phyloP scores from a whole-genome alignment of 768 basidiomycete genomes.

The Chiua virens region DNA sequence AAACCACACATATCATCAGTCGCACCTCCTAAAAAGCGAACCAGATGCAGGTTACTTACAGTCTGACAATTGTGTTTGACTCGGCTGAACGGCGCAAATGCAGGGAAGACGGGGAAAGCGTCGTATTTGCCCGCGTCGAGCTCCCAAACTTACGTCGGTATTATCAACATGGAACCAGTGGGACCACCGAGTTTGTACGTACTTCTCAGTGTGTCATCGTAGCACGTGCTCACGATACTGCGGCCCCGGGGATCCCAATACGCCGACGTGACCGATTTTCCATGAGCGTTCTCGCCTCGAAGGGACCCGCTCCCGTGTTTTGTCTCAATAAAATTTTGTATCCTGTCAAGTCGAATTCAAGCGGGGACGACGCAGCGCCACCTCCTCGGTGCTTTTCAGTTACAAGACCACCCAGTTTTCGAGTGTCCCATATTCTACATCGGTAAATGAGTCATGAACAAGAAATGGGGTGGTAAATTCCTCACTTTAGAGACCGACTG shows the following conservation, averaged over 20 bases:
- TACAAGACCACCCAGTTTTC: conserved; percentile 55
- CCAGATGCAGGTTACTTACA: conserved; percentile 37
- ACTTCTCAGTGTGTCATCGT: conserved; percentile 78
- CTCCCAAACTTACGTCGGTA: conserved; percentile 65
- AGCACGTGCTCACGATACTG: conserved; percentile 79
- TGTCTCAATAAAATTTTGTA: conserved; percentile 52
- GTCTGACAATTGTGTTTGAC: conserved; percentile 81
- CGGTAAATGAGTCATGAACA: background rate
- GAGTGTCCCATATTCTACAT: conserved; percentile 75
- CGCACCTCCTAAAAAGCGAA: background rate
- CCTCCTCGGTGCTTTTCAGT: conserved; percentile 17
- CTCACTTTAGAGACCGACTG: conserved; percentile 67
- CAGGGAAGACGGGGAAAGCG: conserved; percentile 50
- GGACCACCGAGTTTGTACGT: conserved; percentile 25
- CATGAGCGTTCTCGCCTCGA: conserved; percentile 66
- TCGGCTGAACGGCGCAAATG: conserved; percentile 61
- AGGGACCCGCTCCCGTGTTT: conserved; percentile 53
- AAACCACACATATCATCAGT: background rate
- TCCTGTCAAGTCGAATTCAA: conserved; percentile 40
- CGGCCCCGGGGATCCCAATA: conserved; percentile 86
- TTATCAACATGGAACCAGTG: conserved; percentile 8
- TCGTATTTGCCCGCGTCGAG: conserved; percentile 52
- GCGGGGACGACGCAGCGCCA: conserved; percentile 23
- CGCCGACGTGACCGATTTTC: conserved; percentile 78
- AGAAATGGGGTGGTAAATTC: background rate